Conservation (phyloP, 2,329 filamentous ascomycete genomes). For the Chaetomiaceae sp. region DNA sequence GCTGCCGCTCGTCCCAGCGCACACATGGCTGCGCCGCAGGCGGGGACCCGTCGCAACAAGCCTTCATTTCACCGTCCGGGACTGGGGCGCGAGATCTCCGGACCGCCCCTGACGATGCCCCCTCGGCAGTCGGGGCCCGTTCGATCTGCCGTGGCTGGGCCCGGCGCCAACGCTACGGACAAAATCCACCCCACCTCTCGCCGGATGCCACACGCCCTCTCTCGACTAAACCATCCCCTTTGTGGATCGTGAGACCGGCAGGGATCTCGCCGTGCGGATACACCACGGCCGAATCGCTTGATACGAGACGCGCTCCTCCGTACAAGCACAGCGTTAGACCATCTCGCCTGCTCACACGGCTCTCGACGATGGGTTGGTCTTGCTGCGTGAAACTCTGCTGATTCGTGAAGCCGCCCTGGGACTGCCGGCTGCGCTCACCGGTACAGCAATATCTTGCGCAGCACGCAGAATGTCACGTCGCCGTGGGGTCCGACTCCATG, state of each 20-base stretch:
- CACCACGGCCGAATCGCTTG: conserved; percentile 7
- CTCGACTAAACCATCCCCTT: neutral
- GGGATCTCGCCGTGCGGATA: conserved; percentile 1
- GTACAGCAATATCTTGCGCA: too few relatives aligned
- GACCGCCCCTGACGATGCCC: neutral
- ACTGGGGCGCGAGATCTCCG: conserved; percentile 14
- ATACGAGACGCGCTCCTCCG: conserved; percentile 9
- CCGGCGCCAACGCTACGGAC: neutral
- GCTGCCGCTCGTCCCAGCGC: neutral
- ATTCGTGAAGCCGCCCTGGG: too few relatives aligned
- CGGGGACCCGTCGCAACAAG: too few relatives aligned
- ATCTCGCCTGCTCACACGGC: too few relatives aligned
- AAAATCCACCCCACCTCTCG: neutral
- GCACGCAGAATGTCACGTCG: too few relatives aligned
- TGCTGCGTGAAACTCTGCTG: too few relatives aligned
- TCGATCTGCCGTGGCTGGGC: conserved; percentile 12
- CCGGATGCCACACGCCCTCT: neutral
- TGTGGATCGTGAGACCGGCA: conserved; percentile 2
- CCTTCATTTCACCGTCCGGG: conserved; percentile 13
- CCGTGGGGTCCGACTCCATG: too few relatives aligned
- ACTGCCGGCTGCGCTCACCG: too few relatives aligned
- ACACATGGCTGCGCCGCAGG: too few relatives aligned
- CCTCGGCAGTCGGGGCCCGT: conserved; percentile 11
- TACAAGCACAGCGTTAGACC: neutral
- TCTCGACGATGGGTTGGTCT: too few relatives aligned